A percentile compares a stretch with the other conserved stretches of the same genome.
phyloP scores from a whole-genome alignment of 352 stramenopile species.

The Phytophthora europaea region DNA sequence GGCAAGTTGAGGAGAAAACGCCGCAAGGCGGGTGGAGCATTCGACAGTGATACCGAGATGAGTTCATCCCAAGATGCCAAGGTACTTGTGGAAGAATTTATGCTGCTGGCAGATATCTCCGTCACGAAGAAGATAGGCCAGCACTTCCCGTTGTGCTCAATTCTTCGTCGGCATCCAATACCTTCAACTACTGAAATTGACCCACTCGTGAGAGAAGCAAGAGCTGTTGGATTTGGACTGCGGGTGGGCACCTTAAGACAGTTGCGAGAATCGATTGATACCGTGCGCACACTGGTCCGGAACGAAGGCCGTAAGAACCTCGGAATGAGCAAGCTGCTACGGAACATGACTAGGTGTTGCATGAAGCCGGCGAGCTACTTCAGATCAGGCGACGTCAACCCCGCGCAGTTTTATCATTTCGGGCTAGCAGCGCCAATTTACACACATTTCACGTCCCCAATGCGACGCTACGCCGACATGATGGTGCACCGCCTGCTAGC shows the following conservation, averaged over 20 bases:
- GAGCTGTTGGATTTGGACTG: constrained; percentile 67
- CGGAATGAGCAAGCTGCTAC: constrained; percentile 97
- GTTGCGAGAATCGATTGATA: constrained; percentile 75
- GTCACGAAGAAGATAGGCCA: constrained; percentile 94
- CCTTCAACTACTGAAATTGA: constrained; percentile 94
- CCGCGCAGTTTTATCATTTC: constrained; percentile 98
- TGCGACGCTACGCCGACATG: constrained; percentile 96
- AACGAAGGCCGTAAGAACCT: constrained; percentile 61
- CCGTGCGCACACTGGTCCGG: constrained; percentile 45
- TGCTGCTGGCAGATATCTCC: constrained; percentile 98
- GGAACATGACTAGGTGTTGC: constrained; percentile 95
- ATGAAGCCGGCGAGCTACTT: constrained; percentile 99
- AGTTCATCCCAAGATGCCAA: constrained; percentile 77
- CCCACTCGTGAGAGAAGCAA: constrained; percentile 71
- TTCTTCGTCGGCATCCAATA: constrained; percentile 94
- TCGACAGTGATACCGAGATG: neutral
- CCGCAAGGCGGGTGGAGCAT: neutral
- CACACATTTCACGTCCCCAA: constrained; percentile 99
- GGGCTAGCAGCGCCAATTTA: constrained; percentile 97
- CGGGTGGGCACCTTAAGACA: constrained; percentile 72
- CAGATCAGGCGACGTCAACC: constrained; percentile 94
- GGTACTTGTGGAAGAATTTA: constrained; percentile 98
- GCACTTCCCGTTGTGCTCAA: constrained; percentile 93
- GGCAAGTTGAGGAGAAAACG: neutral
- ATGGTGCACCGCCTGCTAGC: constrained; percentile 97